Evolutionary conservation across 768 basidiomycete genomes (phyloP), one percentile per base, ranked within the genome.

Genomic region (Termitomyces heimii): DNA sequence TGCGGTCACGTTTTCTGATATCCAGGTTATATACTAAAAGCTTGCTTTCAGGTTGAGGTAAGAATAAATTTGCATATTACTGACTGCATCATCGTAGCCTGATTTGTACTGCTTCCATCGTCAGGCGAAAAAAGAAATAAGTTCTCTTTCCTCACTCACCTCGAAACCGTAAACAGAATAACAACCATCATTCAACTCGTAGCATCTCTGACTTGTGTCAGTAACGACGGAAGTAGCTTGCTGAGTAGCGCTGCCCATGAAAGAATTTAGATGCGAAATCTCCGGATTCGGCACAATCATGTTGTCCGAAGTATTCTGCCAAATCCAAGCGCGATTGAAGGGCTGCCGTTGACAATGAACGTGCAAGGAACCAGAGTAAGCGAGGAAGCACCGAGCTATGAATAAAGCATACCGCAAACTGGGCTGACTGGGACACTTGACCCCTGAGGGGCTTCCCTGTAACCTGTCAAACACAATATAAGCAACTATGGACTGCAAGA

Each of bases 391-490:
- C 51, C 48, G 46, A 46, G 45, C 43, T 34, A 55, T 52, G 22
- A 16, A 8, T 55, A 61, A 31, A 13, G 73, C 82, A 68, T 61
- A 87, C 86, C 66, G 81, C 85, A 79, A 82, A 88, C 69, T 94
- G 92, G 12, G 81, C 88, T 9, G 84, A 86, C 68, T 93, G 90
- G 16, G 89, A 91, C 8, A 93, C 91, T 61, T 86, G 80, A 14
- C 80, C 85, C n/a, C 65, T 60, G 66, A 77, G 73, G 60, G 70
- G 79, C 7, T 60, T 67, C 26, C 72, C 79, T 54, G 66, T 79
- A 65, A 75, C 79, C 85, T 70, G 72, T 65, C 63, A 39, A 44
- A 24, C 13, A 51, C 12, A 32, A 44, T 29, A 42, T 54, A n/a
- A 53, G 31, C 42, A 48, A 7, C 44, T 12, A 34, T 67, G 43